Evolutionary conservation across 331 rosid genomes (phyloP).

Genomic region (Rosa hybrid): DNA sequence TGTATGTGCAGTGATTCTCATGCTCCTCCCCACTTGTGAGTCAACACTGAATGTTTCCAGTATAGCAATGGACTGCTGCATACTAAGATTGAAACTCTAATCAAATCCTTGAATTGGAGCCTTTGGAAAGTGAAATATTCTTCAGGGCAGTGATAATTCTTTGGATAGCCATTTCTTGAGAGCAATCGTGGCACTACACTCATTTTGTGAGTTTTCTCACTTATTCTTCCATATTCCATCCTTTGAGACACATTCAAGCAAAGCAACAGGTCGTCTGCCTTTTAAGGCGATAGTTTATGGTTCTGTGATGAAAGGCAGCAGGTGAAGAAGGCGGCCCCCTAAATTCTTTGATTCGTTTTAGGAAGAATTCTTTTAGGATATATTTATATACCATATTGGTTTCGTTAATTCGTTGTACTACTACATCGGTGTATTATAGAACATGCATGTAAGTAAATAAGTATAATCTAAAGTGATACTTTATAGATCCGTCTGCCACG

Average conservation of each 20-base stretch:
- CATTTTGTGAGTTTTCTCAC: slow-evolving; percentile 11
- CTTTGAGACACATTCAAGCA: not conserved
- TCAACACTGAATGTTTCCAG: slow-evolving; percentile 22
- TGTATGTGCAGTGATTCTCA: slow-evolving; percentile 80
- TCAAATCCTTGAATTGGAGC: slow-evolving; percentile 28
- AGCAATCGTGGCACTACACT: not conserved
- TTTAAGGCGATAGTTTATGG: slow-evolving; percentile 12
- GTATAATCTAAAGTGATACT: not conserved
- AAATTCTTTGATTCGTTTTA: slow-evolving; percentile 61
- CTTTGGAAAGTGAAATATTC: slow-evolving; percentile 20
- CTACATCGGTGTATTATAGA: not conserved
- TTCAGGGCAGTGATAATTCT: slow-evolving; percentile 27
- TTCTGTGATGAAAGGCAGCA: not conserved
- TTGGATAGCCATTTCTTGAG: slow-evolving; percentile 1
- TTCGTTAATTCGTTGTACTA: not conserved
- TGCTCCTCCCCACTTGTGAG: slow-evolving; percentile 27
- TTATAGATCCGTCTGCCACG: not conserved
- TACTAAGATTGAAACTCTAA: slow-evolving; percentile 18
- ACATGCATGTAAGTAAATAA: slow-evolving; percentile 12
- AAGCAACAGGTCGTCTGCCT: slow-evolving; percentile 26
- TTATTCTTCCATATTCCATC: slow-evolving; percentile 19
- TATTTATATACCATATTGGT: slow-evolving; percentile 16
- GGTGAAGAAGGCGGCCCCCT: slow-evolving; percentile 3
- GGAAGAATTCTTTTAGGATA: slow-evolving; percentile 40
- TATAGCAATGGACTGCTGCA: not conserved